These are phyloP conservation scores for Epichloe hybrida DNA, from an alignment of 2,329 filamentous ascomycete genomes.

Conservation along the genomic window DNA sequence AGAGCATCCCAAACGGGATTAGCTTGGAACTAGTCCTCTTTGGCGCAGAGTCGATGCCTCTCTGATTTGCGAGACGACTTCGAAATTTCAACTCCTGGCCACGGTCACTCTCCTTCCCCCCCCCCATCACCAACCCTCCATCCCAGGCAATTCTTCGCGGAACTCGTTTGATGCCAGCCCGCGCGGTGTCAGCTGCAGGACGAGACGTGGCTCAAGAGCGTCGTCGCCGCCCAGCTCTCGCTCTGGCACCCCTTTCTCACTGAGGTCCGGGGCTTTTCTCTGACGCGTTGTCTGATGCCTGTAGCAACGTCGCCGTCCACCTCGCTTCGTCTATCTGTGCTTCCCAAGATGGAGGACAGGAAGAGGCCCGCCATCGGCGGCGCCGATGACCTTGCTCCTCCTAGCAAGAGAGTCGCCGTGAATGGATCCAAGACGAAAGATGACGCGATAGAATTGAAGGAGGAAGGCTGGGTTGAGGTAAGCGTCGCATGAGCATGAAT, in stretches of 20 bases:
- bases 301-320: slow-evolving; percentile 62
- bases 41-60: slow-evolving; percentile 21
- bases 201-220: slow-evolving; percentile 22
- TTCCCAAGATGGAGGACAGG: slow-evolving; percentile 98
- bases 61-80: slow-evolving; percentile 28
- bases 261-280: slow-evolving; percentile 23
- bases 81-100: slow-evolving; percentile 31
- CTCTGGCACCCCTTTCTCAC: slow-evolving; percentile 20
- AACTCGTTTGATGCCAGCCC: slow-evolving; percentile 23
- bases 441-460: slow-evolving; percentile 40
- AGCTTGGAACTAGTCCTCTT: slow-evolving; percentile 23
- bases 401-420: slow-evolving; percentile 80
- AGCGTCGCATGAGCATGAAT: slow-evolving; percentile 33
- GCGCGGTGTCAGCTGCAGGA: slow-evolving; percentile 17
- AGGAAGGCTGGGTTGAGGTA: slow-evolving; percentile 52
- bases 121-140: slow-evolving; percentile 17
- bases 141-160: slow-evolving; percentile 17
- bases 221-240: slow-evolving; percentile 15
- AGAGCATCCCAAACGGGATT: slow-evolving; percentile 16
- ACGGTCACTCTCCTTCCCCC: slow-evolving; percentile 19
- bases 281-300: slow-evolving; percentile 60
- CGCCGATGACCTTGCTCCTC: slow-evolving; percentile 69
- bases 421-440: slow-evolving; percentile 57
- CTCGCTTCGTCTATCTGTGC: slow-evolving; percentile 62
- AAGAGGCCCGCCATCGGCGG: slow-evolving; percentile 81